Percentiles rank a stretch among this genome's conserved stretches.
Evolutionary conservation across 2,329 filamentous ascomycete genomes (phyloP).

Genomic region (Phaeosphaeria sp.): DNA sequence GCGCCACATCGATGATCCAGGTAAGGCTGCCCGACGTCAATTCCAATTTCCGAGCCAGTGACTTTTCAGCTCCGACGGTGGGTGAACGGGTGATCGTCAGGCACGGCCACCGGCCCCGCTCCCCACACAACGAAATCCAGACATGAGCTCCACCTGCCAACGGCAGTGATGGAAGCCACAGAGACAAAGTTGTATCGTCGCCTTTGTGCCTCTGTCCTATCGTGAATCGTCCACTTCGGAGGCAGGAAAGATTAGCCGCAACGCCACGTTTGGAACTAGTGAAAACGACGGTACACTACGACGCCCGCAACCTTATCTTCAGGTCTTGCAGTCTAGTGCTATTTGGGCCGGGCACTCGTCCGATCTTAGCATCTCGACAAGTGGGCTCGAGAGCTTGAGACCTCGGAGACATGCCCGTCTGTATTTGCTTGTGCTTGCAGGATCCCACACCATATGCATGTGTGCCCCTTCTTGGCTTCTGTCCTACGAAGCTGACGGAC

Average conservation of each 20-base stretch:
- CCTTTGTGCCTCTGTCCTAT: background rate
- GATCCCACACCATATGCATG: background rate
- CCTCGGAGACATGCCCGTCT: background rate
- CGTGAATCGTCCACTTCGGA: background rate
- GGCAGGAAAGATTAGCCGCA: background rate
- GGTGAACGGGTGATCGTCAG: background rate
- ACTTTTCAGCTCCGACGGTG: background rate
- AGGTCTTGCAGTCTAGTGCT: background rate
- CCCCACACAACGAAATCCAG: background rate
- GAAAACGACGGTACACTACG: background rate
- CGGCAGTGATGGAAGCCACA: background rate
- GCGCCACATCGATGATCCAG: background rate
- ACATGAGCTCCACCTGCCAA: no score
- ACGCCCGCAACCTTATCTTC: conserved; percentile 1
- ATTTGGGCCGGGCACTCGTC: background rate
- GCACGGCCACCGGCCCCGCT: background rate
- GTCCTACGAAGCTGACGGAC: background rate
- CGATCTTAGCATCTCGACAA: background rate
- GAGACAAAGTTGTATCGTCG: background rate
- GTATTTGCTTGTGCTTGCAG: background rate
- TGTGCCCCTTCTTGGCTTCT: background rate
- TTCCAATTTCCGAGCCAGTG: background rate
- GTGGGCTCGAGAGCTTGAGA: background rate
- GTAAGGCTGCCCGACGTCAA: background rate
- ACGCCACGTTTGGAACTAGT: background rate